These are phyloP conservation scores for Leptographium wingfieldii DNA, from an alignment of 2,329 filamentous ascomycete genomes.

Conservation along the genomic window DNA sequence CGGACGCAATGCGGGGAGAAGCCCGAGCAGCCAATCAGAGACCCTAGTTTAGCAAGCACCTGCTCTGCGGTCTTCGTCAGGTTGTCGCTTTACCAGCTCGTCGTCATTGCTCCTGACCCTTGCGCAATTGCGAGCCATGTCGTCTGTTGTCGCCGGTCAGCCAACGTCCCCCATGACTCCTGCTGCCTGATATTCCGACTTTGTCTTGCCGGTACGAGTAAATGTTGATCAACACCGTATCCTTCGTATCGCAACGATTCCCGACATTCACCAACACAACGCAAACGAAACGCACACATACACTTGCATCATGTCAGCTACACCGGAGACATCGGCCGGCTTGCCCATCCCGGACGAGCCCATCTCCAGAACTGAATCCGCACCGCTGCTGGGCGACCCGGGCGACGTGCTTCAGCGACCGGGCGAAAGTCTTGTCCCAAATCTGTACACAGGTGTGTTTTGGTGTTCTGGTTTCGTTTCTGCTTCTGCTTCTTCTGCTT, in stretches of 20 bases:
- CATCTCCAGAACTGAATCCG: conserved; percentile 34
- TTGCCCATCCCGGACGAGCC: not conserved
- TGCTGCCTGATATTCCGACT: not conserved
- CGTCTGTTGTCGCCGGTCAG: not conserved
- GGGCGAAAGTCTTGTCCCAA: conserved; percentile 50
- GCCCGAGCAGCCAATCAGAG: not conserved
- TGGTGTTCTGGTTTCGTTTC: too few relatives aligned
- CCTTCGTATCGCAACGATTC: not conserved
- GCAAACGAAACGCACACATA: not conserved
- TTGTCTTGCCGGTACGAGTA: not conserved
- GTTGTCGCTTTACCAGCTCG: not conserved
- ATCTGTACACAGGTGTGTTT: conserved; percentile 59
- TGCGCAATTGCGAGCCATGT: conserved; percentile 4
- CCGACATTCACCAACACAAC: not conserved
- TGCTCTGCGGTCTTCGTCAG: not conserved
- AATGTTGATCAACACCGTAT: too few relatives aligned
- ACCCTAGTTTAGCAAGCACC: conserved; percentile 8
- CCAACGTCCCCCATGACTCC: not conserved
- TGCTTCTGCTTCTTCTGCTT: not conserved
- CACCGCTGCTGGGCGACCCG: conserved; percentile 57
- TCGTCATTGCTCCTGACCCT: conserved; percentile 8
- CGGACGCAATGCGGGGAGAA: not conserved
- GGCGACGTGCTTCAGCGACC: conserved; percentile 63
- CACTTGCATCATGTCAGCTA: not conserved
- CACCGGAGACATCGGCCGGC: not conserved